Percentiles rank a stretch among this genome's conserved stretches.
Conservation (phyloP, 148 eudicot genomes). For the Vaccinium darrowii region DNA sequence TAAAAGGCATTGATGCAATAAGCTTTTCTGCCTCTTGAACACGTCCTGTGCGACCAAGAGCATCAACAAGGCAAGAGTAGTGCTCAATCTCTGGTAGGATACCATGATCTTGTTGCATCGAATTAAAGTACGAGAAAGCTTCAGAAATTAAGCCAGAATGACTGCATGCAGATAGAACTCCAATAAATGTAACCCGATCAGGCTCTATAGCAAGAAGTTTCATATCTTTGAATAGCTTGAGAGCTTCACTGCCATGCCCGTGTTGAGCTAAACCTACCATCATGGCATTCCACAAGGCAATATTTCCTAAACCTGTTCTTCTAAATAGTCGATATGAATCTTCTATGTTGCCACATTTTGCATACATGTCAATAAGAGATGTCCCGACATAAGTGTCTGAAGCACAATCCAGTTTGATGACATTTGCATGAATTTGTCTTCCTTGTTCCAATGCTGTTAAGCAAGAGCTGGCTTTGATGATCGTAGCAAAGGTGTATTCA, state of each 20-base stretch:
- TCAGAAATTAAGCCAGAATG: constrained; percentile 56
- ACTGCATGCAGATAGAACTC: constrained; percentile 54
- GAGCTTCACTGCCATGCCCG: neutral
- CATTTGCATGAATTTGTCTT: constrained; percentile 10
- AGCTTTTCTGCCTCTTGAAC: constrained; percentile 37
- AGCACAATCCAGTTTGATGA: constrained; percentile 7
- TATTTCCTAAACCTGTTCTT: neutral
- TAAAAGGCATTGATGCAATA: constrained; percentile 12
- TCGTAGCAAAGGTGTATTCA: constrained; percentile 7
- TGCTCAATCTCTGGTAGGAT: constrained; percentile 48
- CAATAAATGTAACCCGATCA: constrained; percentile 53
- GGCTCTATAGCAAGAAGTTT: constrained; percentile 20
- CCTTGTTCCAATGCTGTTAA: constrained; percentile 12
- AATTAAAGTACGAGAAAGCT: constrained; percentile 42
- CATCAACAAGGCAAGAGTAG: constrained; percentile 58
- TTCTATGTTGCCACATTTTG: constrained; percentile 12
- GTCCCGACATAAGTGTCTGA: constrained; percentile 9
- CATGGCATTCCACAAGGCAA: constrained; percentile 16
- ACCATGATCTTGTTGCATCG: constrained; percentile 39
- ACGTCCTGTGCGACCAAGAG: constrained; percentile 57
- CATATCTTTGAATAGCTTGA: neutral
- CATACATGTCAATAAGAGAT: constrained; percentile 10
- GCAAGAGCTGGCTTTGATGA: constrained; percentile 11
- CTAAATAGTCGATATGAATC: constrained; percentile 6
- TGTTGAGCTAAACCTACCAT: constrained; percentile 11